These are phyloP conservation scores for Xylariaceae sp. DNA, from an alignment of 2,329 filamentous ascomycete species.

Conservation along the genomic window DNA sequence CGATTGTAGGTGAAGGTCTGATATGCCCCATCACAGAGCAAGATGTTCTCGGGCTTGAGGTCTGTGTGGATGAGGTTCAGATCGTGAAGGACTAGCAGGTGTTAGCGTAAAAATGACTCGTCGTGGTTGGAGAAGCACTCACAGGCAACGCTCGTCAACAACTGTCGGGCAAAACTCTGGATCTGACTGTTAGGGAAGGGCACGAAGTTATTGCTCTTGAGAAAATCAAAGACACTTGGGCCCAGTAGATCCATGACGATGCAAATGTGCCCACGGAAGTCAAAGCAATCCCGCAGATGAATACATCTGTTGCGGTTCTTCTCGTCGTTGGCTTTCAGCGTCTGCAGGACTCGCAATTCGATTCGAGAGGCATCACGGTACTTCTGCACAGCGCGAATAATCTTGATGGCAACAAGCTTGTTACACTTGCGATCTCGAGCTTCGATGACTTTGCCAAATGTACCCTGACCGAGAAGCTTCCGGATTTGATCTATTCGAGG, in stretches of 20 bases:
- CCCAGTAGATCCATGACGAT: constrained; percentile 72
- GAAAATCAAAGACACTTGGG: constrained; percentile 96
- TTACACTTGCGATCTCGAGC: constrained; percentile 74
- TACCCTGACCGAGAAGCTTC: constrained; percentile 89
- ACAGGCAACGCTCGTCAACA: constrained; percentile 98
- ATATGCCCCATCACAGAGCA: constrained; percentile 59
- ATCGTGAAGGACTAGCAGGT: constrained; percentile 74
- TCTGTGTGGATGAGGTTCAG: constrained; percentile 94
- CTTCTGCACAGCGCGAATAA: constrained; percentile 96
- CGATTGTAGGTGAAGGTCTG: constrained; percentile 68
- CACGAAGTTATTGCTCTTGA: constrained; percentile 91
- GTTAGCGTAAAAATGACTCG: constrained; percentile 23
- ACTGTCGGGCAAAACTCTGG: constrained; percentile 88
- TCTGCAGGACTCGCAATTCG: constrained; percentile 87
- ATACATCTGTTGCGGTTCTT: constrained; percentile 95
- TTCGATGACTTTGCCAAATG: constrained; percentile 96
- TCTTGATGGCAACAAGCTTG: constrained; percentile 87
- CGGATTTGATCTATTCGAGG: constrained; percentile 68
- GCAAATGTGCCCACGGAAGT: constrained; percentile 95
- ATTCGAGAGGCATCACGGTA: constrained; percentile 95
- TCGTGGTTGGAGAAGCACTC: constrained; percentile 39
- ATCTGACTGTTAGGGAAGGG: constrained; percentile 98
- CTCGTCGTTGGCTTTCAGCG: constrained; percentile 83
- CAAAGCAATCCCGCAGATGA: constrained; percentile 92
- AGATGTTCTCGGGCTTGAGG: constrained; percentile 65